These are phyloP conservation scores for Rasamsonia emersonii DNA, from an alignment of 2,329 filamentous ascomycete species.

Conservation along the genomic window DNA sequence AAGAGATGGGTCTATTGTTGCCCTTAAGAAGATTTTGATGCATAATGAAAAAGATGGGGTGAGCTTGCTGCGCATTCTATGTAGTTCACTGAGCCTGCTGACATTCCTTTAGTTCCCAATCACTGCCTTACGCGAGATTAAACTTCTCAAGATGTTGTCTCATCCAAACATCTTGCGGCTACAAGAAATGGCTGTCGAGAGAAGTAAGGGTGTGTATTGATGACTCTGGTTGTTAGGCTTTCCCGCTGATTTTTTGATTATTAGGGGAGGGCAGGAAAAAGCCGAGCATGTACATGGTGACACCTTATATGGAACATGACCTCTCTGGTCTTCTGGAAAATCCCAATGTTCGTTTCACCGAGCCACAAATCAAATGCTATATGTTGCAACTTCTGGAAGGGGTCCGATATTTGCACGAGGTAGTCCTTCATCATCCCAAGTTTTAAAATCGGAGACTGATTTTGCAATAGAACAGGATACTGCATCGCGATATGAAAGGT, in stretches of 20 bases:
- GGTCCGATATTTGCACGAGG: conserved; percentile 78
- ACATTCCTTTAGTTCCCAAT: conserved; percentile 68
- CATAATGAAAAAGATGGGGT: conserved; percentile 97
- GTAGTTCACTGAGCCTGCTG: background rate
- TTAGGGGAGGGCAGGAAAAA: conserved; percentile 66
- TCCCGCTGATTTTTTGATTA: conserved; percentile 13
- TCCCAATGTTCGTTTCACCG: conserved; percentile 75
- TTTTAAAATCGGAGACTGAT: conserved; percentile 9
- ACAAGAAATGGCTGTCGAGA: conserved; percentile 94
- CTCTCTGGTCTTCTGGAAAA: conserved; percentile 96
- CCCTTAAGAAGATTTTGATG: conserved; percentile 98
- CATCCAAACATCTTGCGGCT: conserved; percentile 80
- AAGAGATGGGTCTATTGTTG: conserved; percentile 66
- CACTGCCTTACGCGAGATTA: conserved; percentile 93
- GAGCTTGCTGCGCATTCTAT: conserved; percentile 20
- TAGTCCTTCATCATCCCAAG: conserved; percentile 17
- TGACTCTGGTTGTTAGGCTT: conserved; percentile 2
- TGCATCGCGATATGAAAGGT: conserved; percentile 94
- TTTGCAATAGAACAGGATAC: conserved; percentile 54
- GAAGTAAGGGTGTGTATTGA: conserved; percentile 47
- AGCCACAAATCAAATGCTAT: conserved; percentile 95
- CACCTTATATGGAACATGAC: conserved; percentile 98
- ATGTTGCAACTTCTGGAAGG: conserved; percentile 88
- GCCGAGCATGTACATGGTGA: conserved; percentile 94
- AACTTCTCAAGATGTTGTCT: conserved; percentile 88